Conservation (phyloP, 768 basidiomycete genomes). For the Zangia roseola region DNA sequence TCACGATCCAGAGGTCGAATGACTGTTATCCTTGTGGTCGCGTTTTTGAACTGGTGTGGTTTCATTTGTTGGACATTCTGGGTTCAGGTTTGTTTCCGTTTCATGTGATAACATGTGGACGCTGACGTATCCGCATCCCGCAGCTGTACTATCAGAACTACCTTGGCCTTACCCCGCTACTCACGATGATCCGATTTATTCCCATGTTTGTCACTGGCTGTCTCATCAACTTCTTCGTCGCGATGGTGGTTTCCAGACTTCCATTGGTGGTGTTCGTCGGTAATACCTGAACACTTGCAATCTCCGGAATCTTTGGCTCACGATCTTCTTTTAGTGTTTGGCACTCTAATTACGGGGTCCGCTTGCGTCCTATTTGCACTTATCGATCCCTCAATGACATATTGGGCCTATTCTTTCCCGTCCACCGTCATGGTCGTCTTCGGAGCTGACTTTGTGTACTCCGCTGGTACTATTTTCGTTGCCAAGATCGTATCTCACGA, state of each 20-base stretch:
- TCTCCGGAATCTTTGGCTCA: neutral
- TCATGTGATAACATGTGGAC: neutral
- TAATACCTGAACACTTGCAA: no score
- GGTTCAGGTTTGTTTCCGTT: conserved; percentile 35
- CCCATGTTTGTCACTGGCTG: conserved; percentile 72
- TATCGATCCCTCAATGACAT: conserved; percentile 53
- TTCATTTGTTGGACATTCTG: conserved; percentile 58
- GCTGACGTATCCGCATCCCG: neutral
- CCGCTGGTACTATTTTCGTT: conserved; percentile 71
- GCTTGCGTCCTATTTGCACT: conserved; percentile 69
- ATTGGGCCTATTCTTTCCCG: conserved; percentile 79
- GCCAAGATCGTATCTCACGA: conserved; percentile 63
- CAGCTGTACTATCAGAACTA: conserved; percentile 77
- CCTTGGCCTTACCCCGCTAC: conserved; percentile 48
- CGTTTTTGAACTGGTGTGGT: conserved; percentile 60
- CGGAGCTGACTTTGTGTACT: conserved; percentile 77
- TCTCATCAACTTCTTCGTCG: conserved; percentile 64
- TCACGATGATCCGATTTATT: conserved; percentile 62
- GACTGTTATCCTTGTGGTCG: conserved; percentile 59
- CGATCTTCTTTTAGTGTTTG: conserved; percentile 37
- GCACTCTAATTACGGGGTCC: conserved; percentile 55
- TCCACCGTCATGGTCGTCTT: conserved; percentile 62
- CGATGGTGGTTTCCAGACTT: conserved; percentile 53
- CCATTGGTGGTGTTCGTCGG: conserved; percentile 52
- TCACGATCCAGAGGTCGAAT: conserved; percentile 59